A percentile compares a stretch with the other conserved stretches of the same genome.
Conservation (phyloP, 2,329 filamentous ascomycete species). For the Plenodomus tracheiphilus region DNA sequence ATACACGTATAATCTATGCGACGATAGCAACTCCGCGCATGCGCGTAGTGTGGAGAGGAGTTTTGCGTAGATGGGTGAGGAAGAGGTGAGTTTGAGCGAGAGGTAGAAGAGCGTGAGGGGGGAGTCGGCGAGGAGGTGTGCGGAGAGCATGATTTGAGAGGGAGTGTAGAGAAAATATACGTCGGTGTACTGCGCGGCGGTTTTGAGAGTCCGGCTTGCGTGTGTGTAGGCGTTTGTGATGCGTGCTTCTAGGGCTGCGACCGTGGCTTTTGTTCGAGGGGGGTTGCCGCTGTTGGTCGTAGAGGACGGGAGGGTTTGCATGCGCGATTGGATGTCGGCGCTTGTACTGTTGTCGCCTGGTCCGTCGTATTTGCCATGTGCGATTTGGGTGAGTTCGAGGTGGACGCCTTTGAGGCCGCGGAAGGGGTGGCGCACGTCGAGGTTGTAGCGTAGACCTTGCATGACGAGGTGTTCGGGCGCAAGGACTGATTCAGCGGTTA, state of each 20-base stretch:
- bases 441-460: slow-evolving; percentile 88
- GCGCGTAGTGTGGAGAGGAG: slow-evolving; percentile 43
- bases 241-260: slow-evolving; percentile 45
- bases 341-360: slow-evolving; percentile 21
- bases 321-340: slow-evolving; percentile 25
- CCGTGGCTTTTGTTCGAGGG: slow-evolving; percentile 14
- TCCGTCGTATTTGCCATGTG: slow-evolving; percentile 60
- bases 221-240: slow-evolving; percentile 69
- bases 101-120: slow-evolving; percentile 59
- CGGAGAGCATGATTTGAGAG: slow-evolving; percentile 87
- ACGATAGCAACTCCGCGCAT: slow-evolving; percentile 47
- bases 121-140: slow-evolving; percentile 74
- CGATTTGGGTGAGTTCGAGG: slow-evolving; percentile 75
- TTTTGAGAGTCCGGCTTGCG: slow-evolving; percentile 60
- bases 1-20: slow-evolving; percentile 27
- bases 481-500: slow-evolving; percentile 78
- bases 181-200: slow-evolving; percentile 83
- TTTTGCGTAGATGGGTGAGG: slow-evolving; percentile 32
- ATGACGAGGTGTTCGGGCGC: slow-evolving; percentile 91
- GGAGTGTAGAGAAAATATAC: slow-evolving; percentile 97
- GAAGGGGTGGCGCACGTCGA: slow-evolving; percentile 90
- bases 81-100: slow-evolving; percentile 46
- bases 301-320: slow-evolving; percentile 38
- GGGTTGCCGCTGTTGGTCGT: slow-evolving; percentile 19
- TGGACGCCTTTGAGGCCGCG: slow-evolving; percentile 83